A percentile compares a stretch with the other conserved stretches of the same genome.
These are phyloP conservation scores for Eutrema yunnanense DNA, from an alignment of 345 rosid species.

Conservation along the genomic window DNA sequence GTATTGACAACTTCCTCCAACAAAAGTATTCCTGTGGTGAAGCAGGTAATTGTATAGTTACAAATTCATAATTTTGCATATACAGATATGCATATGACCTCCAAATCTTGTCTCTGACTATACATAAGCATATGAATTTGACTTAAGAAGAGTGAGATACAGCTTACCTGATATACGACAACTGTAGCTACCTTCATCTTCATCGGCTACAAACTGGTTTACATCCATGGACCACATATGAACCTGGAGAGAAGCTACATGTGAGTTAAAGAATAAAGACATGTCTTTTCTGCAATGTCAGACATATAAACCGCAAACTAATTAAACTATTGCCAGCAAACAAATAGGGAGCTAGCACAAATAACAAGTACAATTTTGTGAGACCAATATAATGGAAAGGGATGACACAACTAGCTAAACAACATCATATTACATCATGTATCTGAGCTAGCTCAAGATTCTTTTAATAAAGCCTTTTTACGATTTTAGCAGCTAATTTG, in stretches of 20 bases:
- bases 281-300: neutral
- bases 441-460: neutral
- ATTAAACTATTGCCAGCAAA: neutral
- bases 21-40: slow-evolving; percentile 63
- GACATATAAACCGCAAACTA: neutral
- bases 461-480: neutral
- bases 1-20: slow-evolving; percentile 74
- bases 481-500: neutral
- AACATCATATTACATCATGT: neutral
- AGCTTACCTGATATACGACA: slow-evolving; percentile 84
- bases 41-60: slow-evolving; percentile 17
- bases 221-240: slow-evolving; percentile 82
- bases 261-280: slow-evolving; percentile 3
- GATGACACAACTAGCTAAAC: neutral
- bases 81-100: neutral
- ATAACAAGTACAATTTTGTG: slow-evolving; percentile 1
- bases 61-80: neutral
- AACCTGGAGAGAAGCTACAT: slow-evolving; percentile 38
- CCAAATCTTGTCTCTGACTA: neutral
- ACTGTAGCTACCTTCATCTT: slow-evolving; percentile 82
- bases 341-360: neutral
- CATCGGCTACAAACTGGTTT: slow-evolving; percentile 86
- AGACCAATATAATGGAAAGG: slow-evolving; percentile 1
- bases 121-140: neutral
- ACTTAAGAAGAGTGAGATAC: slow-evolving; percentile 3